A percentile compares a stretch with the other conserved stretches of the same genome.
Conservation (phyloP, 2,329 filamentous ascomycete genomes). For the Sarocladiaceae sp. region DNA sequence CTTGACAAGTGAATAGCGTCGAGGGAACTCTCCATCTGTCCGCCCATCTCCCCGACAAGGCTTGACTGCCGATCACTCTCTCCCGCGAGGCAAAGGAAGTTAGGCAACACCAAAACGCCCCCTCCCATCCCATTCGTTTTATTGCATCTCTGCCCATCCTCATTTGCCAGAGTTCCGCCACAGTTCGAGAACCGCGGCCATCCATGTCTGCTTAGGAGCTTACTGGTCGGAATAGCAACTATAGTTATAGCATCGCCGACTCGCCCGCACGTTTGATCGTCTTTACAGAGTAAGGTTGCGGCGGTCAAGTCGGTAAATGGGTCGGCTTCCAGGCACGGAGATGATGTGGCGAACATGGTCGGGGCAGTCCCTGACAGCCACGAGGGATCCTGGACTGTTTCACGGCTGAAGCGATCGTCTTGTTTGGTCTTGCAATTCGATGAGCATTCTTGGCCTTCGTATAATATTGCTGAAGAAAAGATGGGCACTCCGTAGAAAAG, state of each 20-base stretch:
- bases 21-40: neutral
- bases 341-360: slow-evolving; percentile 2
- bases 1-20: neutral
- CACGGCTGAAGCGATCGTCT: neutral
- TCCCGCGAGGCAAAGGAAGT: neutral
- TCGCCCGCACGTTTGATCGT: neutral
- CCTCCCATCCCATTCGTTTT: neutral
- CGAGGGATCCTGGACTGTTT: neutral
- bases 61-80: slow-evolving; percentile 5
- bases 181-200: neutral
- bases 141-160: slow-evolving; percentile 2
- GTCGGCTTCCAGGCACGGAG: slow-evolving; percentile 1
- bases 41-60: neutral
- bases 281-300: neutral
- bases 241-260: too few species aligned
- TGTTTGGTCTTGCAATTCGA: neutral
- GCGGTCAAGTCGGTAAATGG: neutral
- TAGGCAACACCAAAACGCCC: neutral
- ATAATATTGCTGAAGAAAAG: slow-evolving; percentile 14
- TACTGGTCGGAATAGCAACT: too few species aligned
- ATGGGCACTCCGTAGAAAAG: too few species aligned
- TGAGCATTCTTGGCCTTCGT: neutral
- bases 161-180: slow-evolving; percentile 5
- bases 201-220: too few species aligned
- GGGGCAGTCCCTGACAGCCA: slow-evolving; percentile 1